Percentiles rank a stretch among this genome's conserved stretches.
Evolutionary conservation across 2,329 filamentous ascomycete species (phyloP).

Genomic region (Ophiobolus disseminans): DNA sequence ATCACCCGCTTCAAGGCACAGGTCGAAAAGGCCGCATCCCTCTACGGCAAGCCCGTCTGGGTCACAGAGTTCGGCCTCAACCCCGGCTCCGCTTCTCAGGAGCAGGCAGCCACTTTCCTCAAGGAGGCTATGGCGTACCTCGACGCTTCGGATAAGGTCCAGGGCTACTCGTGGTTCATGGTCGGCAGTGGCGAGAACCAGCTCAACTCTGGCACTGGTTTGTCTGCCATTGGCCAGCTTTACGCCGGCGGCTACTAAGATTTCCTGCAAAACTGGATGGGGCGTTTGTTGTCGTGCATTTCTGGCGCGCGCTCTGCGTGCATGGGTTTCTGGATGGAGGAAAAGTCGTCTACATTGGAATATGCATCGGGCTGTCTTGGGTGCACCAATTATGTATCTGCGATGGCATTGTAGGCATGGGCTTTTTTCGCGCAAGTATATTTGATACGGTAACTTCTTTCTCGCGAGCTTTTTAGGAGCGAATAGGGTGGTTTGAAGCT

Average conservation of each 20-base stretch:
- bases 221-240: slow-evolving; percentile 32
- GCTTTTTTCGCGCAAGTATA: too few species aligned
- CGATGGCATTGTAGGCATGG: too few species aligned
- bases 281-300: too few species aligned
- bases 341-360: too few species aligned
- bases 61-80: slow-evolving; percentile 50
- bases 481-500: too few species aligned
- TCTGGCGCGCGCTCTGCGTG: too few species aligned
- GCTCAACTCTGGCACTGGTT: slow-evolving; percentile 34
- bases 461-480: too few species aligned
- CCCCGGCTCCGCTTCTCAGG: slow-evolving; percentile 34
- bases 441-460: too few species aligned
- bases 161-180: slow-evolving; percentile 50
- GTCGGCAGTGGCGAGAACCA: slow-evolving; percentile 40
- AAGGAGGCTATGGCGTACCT: slow-evolving; percentile 44
- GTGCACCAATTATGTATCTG: too few species aligned
- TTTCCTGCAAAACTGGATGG: too few species aligned
- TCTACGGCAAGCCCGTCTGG: slow-evolving; percentile 44
- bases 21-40: slow-evolving; percentile 45
- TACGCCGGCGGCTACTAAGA: slow-evolving; percentile 23
- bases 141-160: slow-evolving; percentile 37
- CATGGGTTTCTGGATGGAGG: too few species aligned
- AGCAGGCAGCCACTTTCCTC: slow-evolving; percentile 44
- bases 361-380: too few species aligned
- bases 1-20: slow-evolving; percentile 47